Percentiles rank a stretch among this genome's conserved stretches.
These are phyloP conservation scores for Solanum verrucosum DNA, from an alignment of 257 asterid species.

Conservation along the genomic window DNA sequence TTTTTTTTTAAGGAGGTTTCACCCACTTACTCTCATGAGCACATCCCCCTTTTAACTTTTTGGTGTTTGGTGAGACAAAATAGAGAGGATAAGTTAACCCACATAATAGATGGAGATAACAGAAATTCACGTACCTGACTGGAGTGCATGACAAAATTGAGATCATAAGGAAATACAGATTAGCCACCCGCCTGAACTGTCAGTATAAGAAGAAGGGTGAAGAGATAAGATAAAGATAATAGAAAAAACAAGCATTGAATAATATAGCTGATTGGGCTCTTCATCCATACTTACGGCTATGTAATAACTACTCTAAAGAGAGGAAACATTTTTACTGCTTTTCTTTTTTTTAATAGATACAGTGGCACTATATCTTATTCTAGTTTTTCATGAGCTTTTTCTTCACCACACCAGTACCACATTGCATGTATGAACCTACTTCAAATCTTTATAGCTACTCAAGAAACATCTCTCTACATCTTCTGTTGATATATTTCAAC, in stretches of 20 bases:
- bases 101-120: background rate
- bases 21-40: background rate
- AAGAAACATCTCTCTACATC: background rate
- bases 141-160: conserved; percentile 99
- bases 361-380: background rate
- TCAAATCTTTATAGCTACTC: background rate
- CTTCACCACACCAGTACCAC: background rate
- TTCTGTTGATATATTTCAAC: background rate
- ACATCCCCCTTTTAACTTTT: background rate
- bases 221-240: conserved; percentile 33
- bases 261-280: background rate
- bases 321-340: background rate
- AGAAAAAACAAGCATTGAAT: background rate
- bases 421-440: background rate
- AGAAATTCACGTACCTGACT: conserved; percentile 50
- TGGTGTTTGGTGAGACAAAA: background rate
- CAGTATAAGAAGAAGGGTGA: conserved; percentile 29
- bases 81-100: background rate
- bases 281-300: background rate
- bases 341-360: background rate
- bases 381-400: background rate
- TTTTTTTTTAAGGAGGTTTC: background rate
- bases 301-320: background rate
- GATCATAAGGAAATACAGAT: conserved; percentile 97
- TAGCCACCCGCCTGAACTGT: conserved; percentile 99